phyloP scores from a whole-genome alignment of 2,329 filamentous ascomycete species.

The Trichophyton simii region DNA sequence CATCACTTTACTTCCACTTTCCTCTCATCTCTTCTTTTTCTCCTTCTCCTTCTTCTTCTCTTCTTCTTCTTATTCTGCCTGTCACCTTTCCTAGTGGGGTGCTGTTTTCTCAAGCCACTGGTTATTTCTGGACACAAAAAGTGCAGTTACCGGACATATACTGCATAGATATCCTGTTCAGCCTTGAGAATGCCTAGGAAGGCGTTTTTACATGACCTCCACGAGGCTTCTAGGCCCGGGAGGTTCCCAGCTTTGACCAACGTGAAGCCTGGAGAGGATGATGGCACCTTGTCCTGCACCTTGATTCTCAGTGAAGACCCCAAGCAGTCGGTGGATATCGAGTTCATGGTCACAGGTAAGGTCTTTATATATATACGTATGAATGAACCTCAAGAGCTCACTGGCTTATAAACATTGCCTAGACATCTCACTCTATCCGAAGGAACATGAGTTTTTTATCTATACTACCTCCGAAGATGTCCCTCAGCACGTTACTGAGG shows the following conservation, averaged over 20 bases:
- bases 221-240: constrained; percentile 26
- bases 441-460: constrained; percentile 44
- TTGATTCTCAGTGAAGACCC: constrained; percentile 31
- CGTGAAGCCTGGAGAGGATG: constrained; percentile 52
- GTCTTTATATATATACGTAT: no score
- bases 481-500: constrained; percentile 18
- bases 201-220: constrained; percentile 51
- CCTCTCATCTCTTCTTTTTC: not conserved
- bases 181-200: constrained; percentile 47
- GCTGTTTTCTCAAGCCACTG: not conserved
- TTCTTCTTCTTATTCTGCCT: not conserved
- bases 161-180: not conserved
- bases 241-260: constrained; percentile 39
- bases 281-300: constrained; percentile 57
- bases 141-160: not conserved
- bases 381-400: constrained; percentile 4
- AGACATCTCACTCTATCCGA: constrained; percentile 51
- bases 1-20: not conserved
- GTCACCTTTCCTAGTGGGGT: not conserved
- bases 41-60: not conserved
- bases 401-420: constrained; percentile 14
- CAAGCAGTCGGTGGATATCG: constrained; percentile 22
- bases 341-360: constrained; percentile 30
- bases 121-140: not conserved
- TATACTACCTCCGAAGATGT: constrained; percentile 38